Percentiles rank a stretch among this genome's conserved stretches.
These are phyloP conservation scores for Sugiyamaella japonica DNA, from an alignment of 1,139 yeast species.

Conservation along the genomic window DNA sequence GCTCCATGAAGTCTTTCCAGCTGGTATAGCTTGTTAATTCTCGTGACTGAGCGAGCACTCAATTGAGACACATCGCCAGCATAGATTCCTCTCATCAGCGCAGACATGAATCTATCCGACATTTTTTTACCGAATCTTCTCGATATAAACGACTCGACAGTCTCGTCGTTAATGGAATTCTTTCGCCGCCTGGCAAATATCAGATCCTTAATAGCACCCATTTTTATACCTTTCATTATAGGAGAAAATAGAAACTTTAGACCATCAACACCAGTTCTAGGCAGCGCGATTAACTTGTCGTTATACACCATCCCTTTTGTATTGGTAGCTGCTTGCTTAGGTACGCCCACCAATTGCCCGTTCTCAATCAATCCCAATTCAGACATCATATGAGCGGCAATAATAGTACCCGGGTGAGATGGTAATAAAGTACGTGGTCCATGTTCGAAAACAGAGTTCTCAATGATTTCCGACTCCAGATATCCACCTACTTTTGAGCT, in stretches of 20 bases:
- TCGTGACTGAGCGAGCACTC: slow-evolving; percentile 58
- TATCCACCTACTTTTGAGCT: slow-evolving; percentile 70
- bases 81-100: slow-evolving; percentile 83
- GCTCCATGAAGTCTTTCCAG: slow-evolving; percentile 66
- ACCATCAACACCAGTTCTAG: slow-evolving; percentile 31
- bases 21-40: slow-evolving; percentile 46
- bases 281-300: slow-evolving; percentile 38
- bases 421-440: slow-evolving; percentile 48
- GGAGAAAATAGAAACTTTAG: slow-evolving; percentile 37
- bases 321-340: slow-evolving; percentile 54
- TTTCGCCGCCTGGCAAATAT: slow-evolving; percentile 42
- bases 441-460: slow-evolving; percentile 37
- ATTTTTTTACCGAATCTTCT: slow-evolving; percentile 68
- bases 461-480: slow-evolving; percentile 51
- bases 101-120: slow-evolving; percentile 70
- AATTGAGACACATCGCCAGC: slow-evolving; percentile 77
- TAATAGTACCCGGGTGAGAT: slow-evolving; percentile 39
- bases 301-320: slow-evolving; percentile 55
- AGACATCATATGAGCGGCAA: slow-evolving; percentile 41
- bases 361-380: slow-evolving; percentile 44
- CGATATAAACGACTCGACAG: slow-evolving; percentile 62
- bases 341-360: slow-evolving; percentile 52
- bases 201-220: slow-evolving; percentile 38
- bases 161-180: slow-evolving; percentile 55
- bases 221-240: slow-evolving; percentile 44